Base-by-base conservation (phyloP, 202 grass and related monocot species). In the Schoenoplectus tabernaemontani region DNA sequence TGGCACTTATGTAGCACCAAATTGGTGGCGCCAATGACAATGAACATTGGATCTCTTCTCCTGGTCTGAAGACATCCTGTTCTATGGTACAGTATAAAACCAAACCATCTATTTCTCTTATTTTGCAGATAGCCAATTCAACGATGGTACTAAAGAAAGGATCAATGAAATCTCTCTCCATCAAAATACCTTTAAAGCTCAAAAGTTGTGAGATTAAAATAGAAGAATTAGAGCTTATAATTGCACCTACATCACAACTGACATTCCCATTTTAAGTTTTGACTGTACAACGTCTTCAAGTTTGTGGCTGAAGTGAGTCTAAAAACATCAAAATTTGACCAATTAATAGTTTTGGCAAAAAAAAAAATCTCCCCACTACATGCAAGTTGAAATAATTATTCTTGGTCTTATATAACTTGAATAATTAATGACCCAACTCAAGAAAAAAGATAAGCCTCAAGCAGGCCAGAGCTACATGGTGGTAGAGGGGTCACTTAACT, bases 121-220 rank as follows among this genome's bases (percentile, higher is more conserved):
- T 78, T 38, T 92, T 90, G 82, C 96, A 99, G 96, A 78, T 99
- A 57, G 78, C 82, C 38, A 83, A 85, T 57, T 84, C 84, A 44
- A 44, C 88, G 67, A 57, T 99, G 51, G 83, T 83, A 85, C 75
- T 95, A 78, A 95, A 99, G 85, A 91, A 99, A 91, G 96, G 96
- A 88, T 95, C 91, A 0, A 91, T 99, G 78, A 95, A 91, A 85
- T 99, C 90, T 9, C 79, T 99, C 64, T 77, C 89, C 67, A 86
- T 97, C 80, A 97, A 81, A 90, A 87, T 97, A 54, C 86, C 89
- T 54, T 75, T 91, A 72, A 90, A 84, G 15, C 64, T 85, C 10
- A 88, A 86, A 53, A 87, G 83, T 65, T 92, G 89, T 5, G 89
- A 99, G 61, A 99, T 99, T 59, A 79, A 89, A 75, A 84, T 95